Evolutionary conservation across 768 basidiomycete genomes (phyloP).

Genomic region (Polyporus arcularius): DNA sequence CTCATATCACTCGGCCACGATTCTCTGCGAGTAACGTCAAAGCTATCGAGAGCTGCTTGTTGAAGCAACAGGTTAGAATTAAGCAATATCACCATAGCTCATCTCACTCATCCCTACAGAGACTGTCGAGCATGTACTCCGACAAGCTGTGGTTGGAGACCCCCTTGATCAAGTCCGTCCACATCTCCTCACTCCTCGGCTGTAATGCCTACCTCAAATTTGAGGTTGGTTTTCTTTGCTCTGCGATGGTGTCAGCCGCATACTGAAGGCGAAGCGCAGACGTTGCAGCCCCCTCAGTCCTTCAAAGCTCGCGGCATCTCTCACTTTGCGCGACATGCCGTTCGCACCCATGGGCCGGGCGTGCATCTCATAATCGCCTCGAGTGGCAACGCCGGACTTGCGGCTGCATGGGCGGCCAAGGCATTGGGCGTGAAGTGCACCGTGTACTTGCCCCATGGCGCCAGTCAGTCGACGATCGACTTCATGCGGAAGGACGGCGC

Average conservation of each 20-base stretch:
- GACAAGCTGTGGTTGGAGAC: conserved; percentile 58
- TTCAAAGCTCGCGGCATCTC: conserved; percentile 80
- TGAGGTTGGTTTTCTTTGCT: conserved; percentile 46
- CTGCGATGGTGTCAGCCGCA: not conserved
- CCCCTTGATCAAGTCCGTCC: conserved; percentile 61
- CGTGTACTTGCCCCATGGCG: conserved; percentile 64
- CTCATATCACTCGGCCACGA: no score
- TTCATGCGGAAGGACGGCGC: conserved; percentile 56
- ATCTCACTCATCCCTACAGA: not conserved
- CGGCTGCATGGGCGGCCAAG: conserved; percentile 63
- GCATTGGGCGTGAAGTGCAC: conserved; percentile 59
- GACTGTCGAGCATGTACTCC: not conserved
- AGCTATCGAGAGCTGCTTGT: no score
- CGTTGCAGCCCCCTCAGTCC: conserved; percentile 69
- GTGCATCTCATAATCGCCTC: conserved; percentile 73
- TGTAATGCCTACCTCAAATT: conserved; percentile 69
- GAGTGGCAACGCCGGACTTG: conserved; percentile 80
- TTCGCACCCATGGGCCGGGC: conserved; percentile 48
- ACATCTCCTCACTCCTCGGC: conserved; percentile 54
- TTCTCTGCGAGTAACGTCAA: no score
- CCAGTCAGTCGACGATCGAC: conserved; percentile 47
- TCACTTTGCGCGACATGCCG: conserved; percentile 54
- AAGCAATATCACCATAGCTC: no score
- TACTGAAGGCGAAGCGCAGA: conserved; percentile 40
- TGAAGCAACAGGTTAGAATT: no score